phyloP scores from a whole-genome alignment of 75 land plant genomes.

The Cunninghamia lanceolata region DNA sequence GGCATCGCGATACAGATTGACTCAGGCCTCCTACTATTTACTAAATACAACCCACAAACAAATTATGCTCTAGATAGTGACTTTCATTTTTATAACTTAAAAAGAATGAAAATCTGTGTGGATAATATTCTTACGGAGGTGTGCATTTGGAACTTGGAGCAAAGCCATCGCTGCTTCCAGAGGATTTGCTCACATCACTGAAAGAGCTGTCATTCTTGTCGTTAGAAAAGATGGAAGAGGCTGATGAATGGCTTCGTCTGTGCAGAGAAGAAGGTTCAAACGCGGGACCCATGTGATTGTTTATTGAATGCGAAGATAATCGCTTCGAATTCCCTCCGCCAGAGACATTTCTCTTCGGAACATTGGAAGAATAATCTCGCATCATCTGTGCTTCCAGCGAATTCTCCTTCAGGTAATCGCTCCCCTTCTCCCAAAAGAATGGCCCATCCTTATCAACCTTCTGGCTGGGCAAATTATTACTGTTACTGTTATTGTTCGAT shows the following conservation, averaged over 20 bases:
- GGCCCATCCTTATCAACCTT: not conserved
- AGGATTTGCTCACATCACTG: conserved; percentile 11
- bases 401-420: conserved; percentile 10
- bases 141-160: not conserved
- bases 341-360: not conserved
- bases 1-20: not conserved
- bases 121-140: not conserved
- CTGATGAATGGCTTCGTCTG: conserved; percentile 9
- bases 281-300: not conserved
- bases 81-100: not conserved
- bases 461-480: not conserved
- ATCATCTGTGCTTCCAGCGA: conserved; percentile 4
- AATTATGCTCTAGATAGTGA: not conserved
- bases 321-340: conserved; percentile 9
- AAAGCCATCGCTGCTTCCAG: conserved; percentile 1
- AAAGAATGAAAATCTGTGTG: not conserved
- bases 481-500: conserved; percentile 9
- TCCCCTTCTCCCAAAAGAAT: not conserved
- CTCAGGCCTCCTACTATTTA: not conserved
- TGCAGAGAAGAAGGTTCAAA: not conserved
- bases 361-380: not conserved
- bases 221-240: not conserved
- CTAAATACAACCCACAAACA: not conserved
- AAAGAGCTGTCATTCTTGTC: conserved; percentile 7
- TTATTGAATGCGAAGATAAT: not conserved